Evolutionary conservation across 2,329 filamentous ascomycete genomes (phyloP).

Genomic region (Aureobasidium sp.): DNA sequence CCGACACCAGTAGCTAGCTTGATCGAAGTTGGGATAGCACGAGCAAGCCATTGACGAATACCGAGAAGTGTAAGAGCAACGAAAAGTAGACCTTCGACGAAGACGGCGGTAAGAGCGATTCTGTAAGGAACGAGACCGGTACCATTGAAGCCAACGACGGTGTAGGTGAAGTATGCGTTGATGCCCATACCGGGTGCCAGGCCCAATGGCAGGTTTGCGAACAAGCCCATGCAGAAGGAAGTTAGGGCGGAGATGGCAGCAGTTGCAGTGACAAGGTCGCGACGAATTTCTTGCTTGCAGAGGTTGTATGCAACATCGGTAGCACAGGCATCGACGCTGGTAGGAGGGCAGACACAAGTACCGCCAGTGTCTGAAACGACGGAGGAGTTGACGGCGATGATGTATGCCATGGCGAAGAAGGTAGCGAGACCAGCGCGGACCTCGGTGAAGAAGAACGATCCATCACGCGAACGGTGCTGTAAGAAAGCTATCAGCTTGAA

Average conservation of each 20-base stretch:
- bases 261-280: constrained; percentile 77
- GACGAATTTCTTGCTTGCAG: constrained; percentile 58
- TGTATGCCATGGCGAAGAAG: constrained; percentile 65
- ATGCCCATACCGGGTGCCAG: constrained; percentile 71
- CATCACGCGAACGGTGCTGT: constrained; percentile 63
- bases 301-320: constrained; percentile 53
- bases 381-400: constrained; percentile 57
- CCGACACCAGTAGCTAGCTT: constrained; percentile 82
- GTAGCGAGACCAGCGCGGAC: constrained; percentile 75
- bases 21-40: constrained; percentile 74
- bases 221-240: constrained; percentile 75
- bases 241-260: constrained; percentile 73
- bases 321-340: constrained; percentile 45
- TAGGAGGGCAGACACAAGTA: constrained; percentile 62
- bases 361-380: constrained; percentile 67
- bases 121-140: constrained; percentile 64
- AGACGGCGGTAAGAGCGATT: constrained; percentile 76
- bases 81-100: constrained; percentile 83
- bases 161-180: constrained; percentile 83
- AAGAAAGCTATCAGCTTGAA: constrained; percentile 17
- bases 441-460: constrained; percentile 74
- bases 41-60: constrained; percentile 80
- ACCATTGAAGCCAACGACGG: constrained; percentile 71
- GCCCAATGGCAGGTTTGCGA: constrained; percentile 57
- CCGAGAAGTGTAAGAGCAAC: constrained; percentile 71